Evolutionary conservation across 768 basidiomycete genomes (phyloP).

Genomic region (Grammothele lineata): DNA sequence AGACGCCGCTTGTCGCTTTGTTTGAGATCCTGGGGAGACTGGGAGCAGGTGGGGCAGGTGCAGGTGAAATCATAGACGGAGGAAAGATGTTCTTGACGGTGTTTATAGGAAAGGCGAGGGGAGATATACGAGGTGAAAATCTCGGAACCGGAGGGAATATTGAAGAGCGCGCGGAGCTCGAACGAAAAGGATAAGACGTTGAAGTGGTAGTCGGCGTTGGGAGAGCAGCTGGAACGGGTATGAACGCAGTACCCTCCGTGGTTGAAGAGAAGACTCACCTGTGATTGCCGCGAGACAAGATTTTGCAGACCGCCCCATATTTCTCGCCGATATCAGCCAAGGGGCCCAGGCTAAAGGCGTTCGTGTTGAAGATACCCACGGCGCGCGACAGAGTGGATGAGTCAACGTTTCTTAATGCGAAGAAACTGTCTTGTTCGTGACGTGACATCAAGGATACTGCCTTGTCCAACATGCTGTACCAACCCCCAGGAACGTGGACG

Average conservation of each 20-base stretch:
- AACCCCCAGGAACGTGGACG: not conserved
- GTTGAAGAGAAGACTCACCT: not conserved
- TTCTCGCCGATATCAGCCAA: not conserved
- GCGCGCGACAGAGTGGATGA: not conserved
- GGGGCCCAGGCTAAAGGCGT: not conserved
- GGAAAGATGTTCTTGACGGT: constrained; percentile 1
- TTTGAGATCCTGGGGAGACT: not conserved
- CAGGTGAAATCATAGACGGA: constrained; percentile 6
- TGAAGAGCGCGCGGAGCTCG: constrained; percentile 7
- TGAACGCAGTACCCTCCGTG: too few species aligned
- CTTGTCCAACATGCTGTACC: constrained; percentile 2
- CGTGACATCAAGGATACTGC: not conserved
- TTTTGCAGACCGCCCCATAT: constrained; percentile 6
- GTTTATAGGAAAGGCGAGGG: not conserved
- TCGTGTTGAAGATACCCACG: constrained; percentile 8
- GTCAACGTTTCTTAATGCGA: not conserved
- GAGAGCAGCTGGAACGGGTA: constrained; percentile 4
- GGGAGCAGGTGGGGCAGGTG: constrained; percentile 4
- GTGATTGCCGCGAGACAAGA: constrained; percentile 4
- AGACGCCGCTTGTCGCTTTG: constrained; percentile 7
- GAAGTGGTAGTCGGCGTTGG: constrained; percentile 6
- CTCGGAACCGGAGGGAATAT: constrained; percentile 1
- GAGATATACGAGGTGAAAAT: constrained; percentile 8
- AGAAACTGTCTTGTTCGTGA: not conserved
- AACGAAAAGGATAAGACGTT: not conserved